phyloP scores from a whole-genome alignment of 148 eudicot genomes.

The Nepenthes mirabilis region DNA sequence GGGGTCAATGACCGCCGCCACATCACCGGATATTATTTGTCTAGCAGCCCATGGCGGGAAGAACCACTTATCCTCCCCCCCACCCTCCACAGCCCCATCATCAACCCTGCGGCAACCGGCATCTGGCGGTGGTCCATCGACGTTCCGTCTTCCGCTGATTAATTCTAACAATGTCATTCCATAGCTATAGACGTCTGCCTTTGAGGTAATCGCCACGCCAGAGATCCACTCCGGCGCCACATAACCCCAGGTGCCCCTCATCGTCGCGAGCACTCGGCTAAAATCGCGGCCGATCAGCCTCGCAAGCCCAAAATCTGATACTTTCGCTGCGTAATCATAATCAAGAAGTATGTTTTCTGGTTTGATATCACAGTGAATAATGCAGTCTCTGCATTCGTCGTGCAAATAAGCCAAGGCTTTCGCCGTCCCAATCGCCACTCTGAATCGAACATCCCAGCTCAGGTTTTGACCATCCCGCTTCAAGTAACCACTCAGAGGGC shows the following conservation, averaged over 20 bases:
- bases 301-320: slow-evolving; percentile 78
- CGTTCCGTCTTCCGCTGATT: slow-evolving; percentile 63
- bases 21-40: slow-evolving; percentile 33
- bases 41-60: slow-evolving; percentile 77
- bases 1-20: slow-evolving; percentile 38
- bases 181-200: slow-evolving; percentile 86
- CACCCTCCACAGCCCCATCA: not conserved
- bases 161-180: slow-evolving; percentile 79
- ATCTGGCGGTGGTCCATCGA: slow-evolving; percentile 42
- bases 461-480: slow-evolving; percentile 32
- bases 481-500: slow-evolving; percentile 51
- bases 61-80: slow-evolving; percentile 46
- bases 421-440: slow-evolving; percentile 69
- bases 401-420: slow-evolving; percentile 70
- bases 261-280: slow-evolving; percentile 60
- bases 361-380: slow-evolving; percentile 76
- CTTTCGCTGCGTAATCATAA: slow-evolving; percentile 41
- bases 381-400: slow-evolving; percentile 67
- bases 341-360: slow-evolving; percentile 74
- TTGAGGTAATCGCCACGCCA: slow-evolving; percentile 57
- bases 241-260: slow-evolving; percentile 86
- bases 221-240: slow-evolving; percentile 92
- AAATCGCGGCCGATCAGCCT: slow-evolving; percentile 72
- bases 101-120: not conserved
- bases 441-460: slow-evolving; percentile 59